phyloP scores from a whole-genome alignment of 192 early-diverging fungal species.

The Gryganskiella cystojenkinii region DNA sequence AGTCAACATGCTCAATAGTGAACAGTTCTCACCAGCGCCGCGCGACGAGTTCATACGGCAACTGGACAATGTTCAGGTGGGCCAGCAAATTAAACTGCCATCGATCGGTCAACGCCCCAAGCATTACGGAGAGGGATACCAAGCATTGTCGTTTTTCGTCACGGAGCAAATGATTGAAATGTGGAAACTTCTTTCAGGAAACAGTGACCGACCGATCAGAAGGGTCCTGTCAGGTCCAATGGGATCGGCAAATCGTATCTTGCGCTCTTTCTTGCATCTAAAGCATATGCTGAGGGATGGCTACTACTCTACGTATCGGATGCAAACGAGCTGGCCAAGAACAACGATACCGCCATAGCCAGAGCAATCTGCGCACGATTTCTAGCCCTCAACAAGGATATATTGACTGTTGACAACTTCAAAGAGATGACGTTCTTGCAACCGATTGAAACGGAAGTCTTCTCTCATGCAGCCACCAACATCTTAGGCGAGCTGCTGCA shows the following conservation, averaged over 20 bases:
- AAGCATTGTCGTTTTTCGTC: conserved; percentile 23
- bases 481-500: conserved; percentile 1
- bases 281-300: conserved; percentile 38
- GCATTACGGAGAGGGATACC: conserved; percentile 23
- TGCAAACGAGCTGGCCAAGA: conserved; percentile 10
- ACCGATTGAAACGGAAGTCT: background rate
- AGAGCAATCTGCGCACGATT: conserved; percentile 17
- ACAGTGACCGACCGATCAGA: conserved; percentile 26
- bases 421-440: background rate
- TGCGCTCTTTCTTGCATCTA: conserved; percentile 31
- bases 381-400: conserved; percentile 40
- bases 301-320: conserved; percentile 37
- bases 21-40: conserved; percentile 11
- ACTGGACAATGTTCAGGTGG: conserved; percentile 10
- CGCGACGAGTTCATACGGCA: conserved; percentile 16
- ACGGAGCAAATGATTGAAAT: conserved; percentile 35
- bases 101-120: conserved; percentile 29
- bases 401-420: conserved; percentile 25
- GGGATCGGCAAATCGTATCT: conserved; percentile 40
- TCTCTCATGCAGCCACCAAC: background rate
- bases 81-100: conserved; percentile 25
- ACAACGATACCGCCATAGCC: background rate
- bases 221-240: conserved; percentile 32
- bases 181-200: conserved; percentile 14
- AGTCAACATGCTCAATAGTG: conserved; percentile 8